Conservation (phyloP, 352 stramenopile genomes). For the Saprolegnia diclina region DNA sequence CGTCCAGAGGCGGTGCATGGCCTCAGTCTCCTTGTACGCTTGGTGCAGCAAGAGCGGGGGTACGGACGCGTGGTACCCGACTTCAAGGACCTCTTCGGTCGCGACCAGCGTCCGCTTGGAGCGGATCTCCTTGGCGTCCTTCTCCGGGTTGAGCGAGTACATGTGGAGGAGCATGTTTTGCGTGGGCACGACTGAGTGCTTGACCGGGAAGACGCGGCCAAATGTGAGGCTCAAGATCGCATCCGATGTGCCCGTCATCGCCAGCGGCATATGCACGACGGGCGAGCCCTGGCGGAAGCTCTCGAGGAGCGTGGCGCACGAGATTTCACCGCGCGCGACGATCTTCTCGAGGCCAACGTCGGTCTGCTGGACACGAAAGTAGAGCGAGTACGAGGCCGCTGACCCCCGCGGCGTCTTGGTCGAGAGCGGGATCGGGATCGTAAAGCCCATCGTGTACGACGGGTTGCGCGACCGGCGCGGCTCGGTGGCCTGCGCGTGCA, state of each 20-base stretch:
- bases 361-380: slow-evolving; percentile 25
- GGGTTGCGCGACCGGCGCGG: slow-evolving; percentile 6
- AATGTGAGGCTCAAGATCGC: slow-evolving; percentile 26
- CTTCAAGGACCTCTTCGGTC: slow-evolving; percentile 24
- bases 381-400: not conserved
- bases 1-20: slow-evolving; percentile 19
- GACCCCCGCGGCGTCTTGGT: slow-evolving; percentile 3
- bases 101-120: slow-evolving; percentile 9
- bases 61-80: slow-evolving; percentile 17
- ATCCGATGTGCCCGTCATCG: not conserved
- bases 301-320: slow-evolving; percentile 19
- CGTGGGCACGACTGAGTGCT: slow-evolving; percentile 17
- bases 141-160: slow-evolving; percentile 3
- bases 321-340: slow-evolving; percentile 15
- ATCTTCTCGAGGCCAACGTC: slow-evolving; percentile 22
- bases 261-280: slow-evolving; percentile 19
- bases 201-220: slow-evolving; percentile 19
- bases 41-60: slow-evolving; percentile 20
- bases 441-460: slow-evolving; percentile 22
- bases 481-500: slow-evolving; percentile 16
- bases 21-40: slow-evolving; percentile 11
- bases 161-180: slow-evolving; percentile 28
- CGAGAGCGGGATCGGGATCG: slow-evolving; percentile 17
- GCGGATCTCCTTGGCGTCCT: slow-evolving; percentile 14
- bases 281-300: slow-evolving; percentile 24